Evolutionary conservation across 305 asterid genomes (phyloP).

Genomic region (Fraxinus velutina): DNA sequence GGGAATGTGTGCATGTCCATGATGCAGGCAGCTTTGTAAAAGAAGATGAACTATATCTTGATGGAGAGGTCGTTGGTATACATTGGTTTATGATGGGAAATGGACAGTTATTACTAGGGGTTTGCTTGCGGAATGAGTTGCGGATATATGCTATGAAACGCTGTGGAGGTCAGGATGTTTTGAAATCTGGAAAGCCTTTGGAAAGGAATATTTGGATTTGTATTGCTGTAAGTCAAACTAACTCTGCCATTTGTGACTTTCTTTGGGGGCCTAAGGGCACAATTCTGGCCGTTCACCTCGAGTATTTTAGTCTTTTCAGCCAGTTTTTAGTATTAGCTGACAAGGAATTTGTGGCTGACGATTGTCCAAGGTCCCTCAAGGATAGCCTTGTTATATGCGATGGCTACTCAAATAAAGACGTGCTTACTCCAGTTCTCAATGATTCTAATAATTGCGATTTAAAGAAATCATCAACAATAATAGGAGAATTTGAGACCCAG

Average conservation of each 20-base stretch:
- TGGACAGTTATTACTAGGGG: slow-evolving; percentile 76
- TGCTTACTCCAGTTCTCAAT: slow-evolving; percentile 25
- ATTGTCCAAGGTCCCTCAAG: slow-evolving; percentile 18
- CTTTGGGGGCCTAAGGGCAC: slow-evolving; percentile 91
- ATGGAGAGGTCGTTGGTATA: slow-evolving; percentile 58
- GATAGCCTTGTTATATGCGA: slow-evolving; percentile 18
- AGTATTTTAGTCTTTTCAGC: slow-evolving; percentile 67
- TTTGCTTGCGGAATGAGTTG: slow-evolving; percentile 66
- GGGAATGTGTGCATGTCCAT: slow-evolving; percentile 71
- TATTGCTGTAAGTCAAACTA: slow-evolving; percentile 51
- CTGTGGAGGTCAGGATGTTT: slow-evolving; percentile 59
- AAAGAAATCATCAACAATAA: slow-evolving; percentile 21
- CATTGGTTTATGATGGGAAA: slow-evolving; percentile 73
- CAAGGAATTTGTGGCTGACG: slow-evolving; percentile 21
- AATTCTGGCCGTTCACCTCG: slow-evolving; percentile 53
- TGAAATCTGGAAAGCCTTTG: slow-evolving; percentile 46
- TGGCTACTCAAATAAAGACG: slow-evolving; percentile 30
- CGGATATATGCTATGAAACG: slow-evolving; percentile 57
- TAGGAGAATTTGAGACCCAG: slow-evolving; percentile 29
- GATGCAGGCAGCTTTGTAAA: slow-evolving; percentile 65
- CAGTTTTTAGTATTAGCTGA: slow-evolving; percentile 46
- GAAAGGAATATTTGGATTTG: slow-evolving; percentile 72
- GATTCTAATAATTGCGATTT: slow-evolving; percentile 27
- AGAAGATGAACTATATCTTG: slow-evolving; percentile 65
- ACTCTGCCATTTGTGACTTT: slow-evolving; percentile 62